Percentiles rank a stretch among this genome's conserved stretches.
phyloP scores from a whole-genome alignment of 345 rosid species.

The Salix arbutifolia region DNA sequence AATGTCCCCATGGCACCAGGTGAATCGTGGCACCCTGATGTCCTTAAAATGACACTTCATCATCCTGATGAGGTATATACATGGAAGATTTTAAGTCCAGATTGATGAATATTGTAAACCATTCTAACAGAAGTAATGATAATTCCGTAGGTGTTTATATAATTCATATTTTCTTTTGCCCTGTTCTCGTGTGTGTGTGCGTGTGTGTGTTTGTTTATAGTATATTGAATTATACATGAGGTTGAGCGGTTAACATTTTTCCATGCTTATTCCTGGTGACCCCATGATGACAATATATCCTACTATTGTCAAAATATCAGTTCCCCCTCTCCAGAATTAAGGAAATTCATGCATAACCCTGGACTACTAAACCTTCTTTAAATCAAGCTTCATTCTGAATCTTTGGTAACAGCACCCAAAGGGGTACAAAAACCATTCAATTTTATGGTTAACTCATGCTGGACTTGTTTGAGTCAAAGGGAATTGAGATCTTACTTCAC shows the following conservation, averaged over 20 bases:
- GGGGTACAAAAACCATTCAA: neutral
- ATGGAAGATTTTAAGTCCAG: constrained; percentile 5
- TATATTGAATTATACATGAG: no score
- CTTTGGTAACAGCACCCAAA: neutral
- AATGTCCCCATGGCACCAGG: constrained; percentile 66
- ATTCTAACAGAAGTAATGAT: neutral
- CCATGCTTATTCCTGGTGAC: no score
- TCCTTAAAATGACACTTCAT: constrained; percentile 74
- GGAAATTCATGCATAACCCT: neutral
- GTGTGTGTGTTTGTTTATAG: no score
- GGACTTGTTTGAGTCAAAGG: neutral
- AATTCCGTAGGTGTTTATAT: neutral
- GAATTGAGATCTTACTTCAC: neutral
- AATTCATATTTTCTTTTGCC: neutral
- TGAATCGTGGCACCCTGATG: constrained; percentile 95
- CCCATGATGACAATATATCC: no score
- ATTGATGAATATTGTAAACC: neutral
- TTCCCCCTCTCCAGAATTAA: neutral
- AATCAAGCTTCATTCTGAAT: neutral
- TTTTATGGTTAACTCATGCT: neutral
- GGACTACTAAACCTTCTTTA: neutral
- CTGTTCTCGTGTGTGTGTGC: no score
- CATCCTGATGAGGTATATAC: constrained; percentile 82
- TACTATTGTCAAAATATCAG: neutral
- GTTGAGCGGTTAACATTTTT: no score